A percentile compares a stretch with the other conserved stretches of the same genome.
phyloP scores from a whole-genome alignment of 768 basidiomycete genomes.

The Serendipita sp. region DNA sequence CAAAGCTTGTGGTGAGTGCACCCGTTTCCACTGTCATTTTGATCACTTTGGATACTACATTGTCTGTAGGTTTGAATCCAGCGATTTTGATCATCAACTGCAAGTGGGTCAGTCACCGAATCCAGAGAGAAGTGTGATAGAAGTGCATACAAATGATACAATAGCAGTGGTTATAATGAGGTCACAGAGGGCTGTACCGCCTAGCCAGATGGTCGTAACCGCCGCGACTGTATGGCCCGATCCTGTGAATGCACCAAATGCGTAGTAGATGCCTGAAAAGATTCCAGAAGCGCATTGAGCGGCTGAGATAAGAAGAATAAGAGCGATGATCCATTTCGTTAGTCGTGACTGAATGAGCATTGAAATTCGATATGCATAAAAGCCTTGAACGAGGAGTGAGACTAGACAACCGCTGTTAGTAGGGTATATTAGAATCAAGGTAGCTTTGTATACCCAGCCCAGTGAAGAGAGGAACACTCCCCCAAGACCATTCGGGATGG shows the following conservation, averaged over 20 bases:
- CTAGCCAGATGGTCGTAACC: not conserved
- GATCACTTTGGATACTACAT: not conserved
- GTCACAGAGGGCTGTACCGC: not conserved
- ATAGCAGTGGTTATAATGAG: not conserved
- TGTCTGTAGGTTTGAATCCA: not conserved
- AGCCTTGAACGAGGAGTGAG: slow-evolving; percentile 1
- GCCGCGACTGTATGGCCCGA: not conserved
- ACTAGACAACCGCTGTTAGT: not conserved
- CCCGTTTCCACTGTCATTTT: not conserved
- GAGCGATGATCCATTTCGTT: not conserved
- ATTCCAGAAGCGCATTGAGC: not conserved
- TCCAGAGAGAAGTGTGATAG: not conserved
- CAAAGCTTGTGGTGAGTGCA: not conserved
- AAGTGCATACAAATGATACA: not conserved
- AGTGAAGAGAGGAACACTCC: slow-evolving; percentile 3
- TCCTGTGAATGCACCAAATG: not conserved
- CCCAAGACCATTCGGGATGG: slow-evolving; percentile 1
- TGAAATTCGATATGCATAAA: slow-evolving; percentile 2
- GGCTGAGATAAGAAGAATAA: not conserved
- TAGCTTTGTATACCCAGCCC: not conserved
- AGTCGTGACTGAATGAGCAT: not conserved
- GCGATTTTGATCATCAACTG: not conserved
- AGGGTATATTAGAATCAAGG: not conserved
- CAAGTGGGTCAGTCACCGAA: not conserved
- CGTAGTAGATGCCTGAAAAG: not conserved